Base-by-base conservation (phyloP, 345 rosid genomes). In the Aquilaria yunnanensis region DNA sequence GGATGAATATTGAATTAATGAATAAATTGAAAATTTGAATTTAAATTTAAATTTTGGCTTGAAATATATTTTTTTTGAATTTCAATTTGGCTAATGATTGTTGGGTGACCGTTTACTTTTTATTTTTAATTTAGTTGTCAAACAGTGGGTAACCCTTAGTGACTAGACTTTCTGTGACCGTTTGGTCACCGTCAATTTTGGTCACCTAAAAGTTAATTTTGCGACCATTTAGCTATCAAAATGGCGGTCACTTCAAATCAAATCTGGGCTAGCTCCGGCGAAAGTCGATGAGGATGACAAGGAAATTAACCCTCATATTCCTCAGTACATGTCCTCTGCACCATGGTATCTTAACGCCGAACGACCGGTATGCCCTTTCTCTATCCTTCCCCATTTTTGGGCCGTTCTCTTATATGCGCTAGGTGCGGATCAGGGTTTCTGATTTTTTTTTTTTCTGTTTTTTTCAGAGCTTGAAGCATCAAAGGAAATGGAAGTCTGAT, bases 401-500 rank as follows among this genome's bases (percentile, higher is more conserved):
- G 52, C 54, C 1, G 54, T 23, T 23, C 23, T 23, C 23, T 23
- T 23, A 23, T 23, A 23, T 23, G 23, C 23, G 23, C 23, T 23
- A 23, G 23, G 23, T 23, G 23, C 23, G 1, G 23, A 23, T 23
- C 1, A 23, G 23, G 23, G 23, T 23, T 23, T 23, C 23, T 23
- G 23, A 23, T 23, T 23, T 23, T 23, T 23, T 23, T 23, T 7
- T 51, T 16, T 16, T 16, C 16, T 16, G 16, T 16, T 16, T 16
- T 23, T 54, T 7, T 51, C 58, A 83, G 86, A 86, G 90, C 68
- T 81, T 84, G 70, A 88, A 84, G 76, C 96, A 88, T 86, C 96
- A 85, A 80, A 76, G 92, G 82, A 88, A 88, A 46, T 83, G 89
- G 96, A 85, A 83, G 60, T 80, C 88, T 14, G 90, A 88, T 67